phyloP scores from a whole-genome alignment of 345 rosid genomes.

The Salix viminalis region DNA sequence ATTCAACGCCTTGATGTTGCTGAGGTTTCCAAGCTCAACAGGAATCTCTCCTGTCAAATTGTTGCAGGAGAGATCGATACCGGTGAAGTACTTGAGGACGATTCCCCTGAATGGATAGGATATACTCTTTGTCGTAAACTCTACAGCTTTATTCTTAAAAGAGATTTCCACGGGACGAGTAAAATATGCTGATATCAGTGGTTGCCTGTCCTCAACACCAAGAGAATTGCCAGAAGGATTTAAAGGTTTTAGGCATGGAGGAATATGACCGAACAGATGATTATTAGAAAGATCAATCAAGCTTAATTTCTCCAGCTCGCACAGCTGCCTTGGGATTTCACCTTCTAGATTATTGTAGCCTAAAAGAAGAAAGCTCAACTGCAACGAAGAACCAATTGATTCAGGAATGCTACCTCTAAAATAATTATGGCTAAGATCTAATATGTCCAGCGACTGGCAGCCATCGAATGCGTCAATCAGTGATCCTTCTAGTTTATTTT shows the following conservation, averaged over 20 bases:
- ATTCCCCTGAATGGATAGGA: not conserved
- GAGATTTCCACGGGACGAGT: too few relatives aligned
- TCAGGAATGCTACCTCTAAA: too few relatives aligned
- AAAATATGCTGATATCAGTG: not conserved
- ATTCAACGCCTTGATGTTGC: not conserved
- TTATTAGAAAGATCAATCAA: not conserved
- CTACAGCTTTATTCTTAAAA: not conserved
- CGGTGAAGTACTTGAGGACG: conserved; percentile 1
- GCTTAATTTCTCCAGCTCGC: not conserved
- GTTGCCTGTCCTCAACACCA: too few relatives aligned
- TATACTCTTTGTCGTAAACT: not conserved
- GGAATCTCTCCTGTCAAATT: conserved; percentile 33
- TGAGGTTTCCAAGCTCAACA: conserved; percentile 15
- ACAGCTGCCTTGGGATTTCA: not conserved
- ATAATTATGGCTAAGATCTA: too few relatives aligned
- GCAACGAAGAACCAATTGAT: too few relatives aligned
- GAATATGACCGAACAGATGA: not conserved
- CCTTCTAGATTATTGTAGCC: not conserved
- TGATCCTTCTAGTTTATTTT: conserved; percentile 4
- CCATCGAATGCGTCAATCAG: not conserved
- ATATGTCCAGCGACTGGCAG: not conserved
- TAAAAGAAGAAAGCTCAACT: too few relatives aligned
- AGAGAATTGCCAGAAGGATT: not conserved
- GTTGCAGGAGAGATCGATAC: conserved; percentile 38
- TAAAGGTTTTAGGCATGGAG: not conserved